These are phyloP conservation scores for Amoebophrya sp. DNA, from an alignment of 169 alveolate genomes.

Conservation along the genomic window DNA sequence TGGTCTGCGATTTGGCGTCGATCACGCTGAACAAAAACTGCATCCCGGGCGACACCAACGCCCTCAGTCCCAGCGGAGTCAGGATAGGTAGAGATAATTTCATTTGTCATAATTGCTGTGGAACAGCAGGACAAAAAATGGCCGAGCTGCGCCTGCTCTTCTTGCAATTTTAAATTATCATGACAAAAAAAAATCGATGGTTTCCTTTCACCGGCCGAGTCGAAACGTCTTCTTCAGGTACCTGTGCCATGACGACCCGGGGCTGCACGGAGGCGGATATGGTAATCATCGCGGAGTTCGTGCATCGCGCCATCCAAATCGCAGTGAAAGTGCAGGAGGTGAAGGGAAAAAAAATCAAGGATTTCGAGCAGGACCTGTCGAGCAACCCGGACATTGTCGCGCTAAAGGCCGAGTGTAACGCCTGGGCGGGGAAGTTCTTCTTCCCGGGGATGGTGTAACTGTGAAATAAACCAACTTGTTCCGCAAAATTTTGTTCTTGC, in stretches of 20 bases:
- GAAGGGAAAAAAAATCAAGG: conserved; percentile 47
- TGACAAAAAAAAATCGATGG: too few species aligned
- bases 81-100: too few species aligned
- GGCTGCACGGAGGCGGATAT: conserved; percentile 74
- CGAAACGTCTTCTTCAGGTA: too few species aligned
- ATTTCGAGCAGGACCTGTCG: neutral
- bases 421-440: neutral
- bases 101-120: too few species aligned
- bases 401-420: neutral
- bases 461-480: neutral
- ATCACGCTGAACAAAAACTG: conserved; percentile 47
- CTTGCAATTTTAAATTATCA: too few species aligned
- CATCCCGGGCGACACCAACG: conserved; percentile 58
- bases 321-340: conserved; percentile 40
- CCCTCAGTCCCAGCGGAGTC: conserved; percentile 80
- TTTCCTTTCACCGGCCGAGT: too few species aligned
- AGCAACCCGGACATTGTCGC: neutral
- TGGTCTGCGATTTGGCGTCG: conserved; percentile 45
- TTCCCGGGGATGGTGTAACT: neutral
- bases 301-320: conserved; percentile 39
- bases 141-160: too few species aligned
- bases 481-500: neutral
- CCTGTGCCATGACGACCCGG: conserved; percentile 88
- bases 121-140: too few species aligned
- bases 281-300: conserved; percentile 34